Percentiles rank a stretch among this genome's conserved stretches.
Evolutionary conservation across 306 rosid genomes (phyloP).

Genomic region (Dalbergia cochinchinensis): DNA sequence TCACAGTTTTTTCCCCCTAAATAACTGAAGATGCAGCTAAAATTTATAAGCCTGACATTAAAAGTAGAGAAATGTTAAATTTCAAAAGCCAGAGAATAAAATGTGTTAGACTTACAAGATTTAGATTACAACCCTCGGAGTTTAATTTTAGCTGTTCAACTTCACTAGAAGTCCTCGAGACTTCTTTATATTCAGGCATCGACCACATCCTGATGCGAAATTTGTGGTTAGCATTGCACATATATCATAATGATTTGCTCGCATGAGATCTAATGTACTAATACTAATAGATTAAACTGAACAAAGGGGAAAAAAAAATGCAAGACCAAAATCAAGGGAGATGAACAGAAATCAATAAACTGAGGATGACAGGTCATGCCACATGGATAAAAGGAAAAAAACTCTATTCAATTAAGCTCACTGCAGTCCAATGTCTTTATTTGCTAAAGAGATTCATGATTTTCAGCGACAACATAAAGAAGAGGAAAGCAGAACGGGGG

Average conservation of each 20-base stretch:
- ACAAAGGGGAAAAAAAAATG: not conserved
- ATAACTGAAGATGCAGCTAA: slow-evolving; percentile 33
- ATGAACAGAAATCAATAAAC: slow-evolving; percentile 10
- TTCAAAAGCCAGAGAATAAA: slow-evolving; percentile 11
- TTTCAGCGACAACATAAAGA: slow-evolving; percentile 5
- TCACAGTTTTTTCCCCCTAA: slow-evolving; percentile 21
- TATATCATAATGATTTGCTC: slow-evolving; percentile 28
- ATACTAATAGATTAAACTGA: slow-evolving; percentile 5
- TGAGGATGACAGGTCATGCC: slow-evolving; percentile 20
- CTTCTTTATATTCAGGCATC: slow-evolving; percentile 60
- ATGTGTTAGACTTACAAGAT: slow-evolving; percentile 62
- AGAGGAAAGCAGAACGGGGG: not conserved
- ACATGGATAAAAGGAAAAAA: not conserved
- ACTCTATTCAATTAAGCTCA: slow-evolving; percentile 8
- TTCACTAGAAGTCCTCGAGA: slow-evolving; percentile 56
- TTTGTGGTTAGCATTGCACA: slow-evolving; percentile 37
- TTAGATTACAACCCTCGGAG: slow-evolving; percentile 57
- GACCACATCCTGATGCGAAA: slow-evolving; percentile 74
- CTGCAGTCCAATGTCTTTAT: not conserved
- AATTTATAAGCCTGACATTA: slow-evolving; percentile 18
- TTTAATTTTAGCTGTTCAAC: slow-evolving; percentile 49
- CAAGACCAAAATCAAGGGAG: slow-evolving; percentile 9
- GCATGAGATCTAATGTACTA: slow-evolving; percentile 33
- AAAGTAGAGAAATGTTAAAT: slow-evolving; percentile 5
- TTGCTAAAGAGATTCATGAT: slow-evolving; percentile 20